Conservation (phyloP, 2,329 filamentous ascomycete genomes). For the Akanthomyces muscarius region DNA sequence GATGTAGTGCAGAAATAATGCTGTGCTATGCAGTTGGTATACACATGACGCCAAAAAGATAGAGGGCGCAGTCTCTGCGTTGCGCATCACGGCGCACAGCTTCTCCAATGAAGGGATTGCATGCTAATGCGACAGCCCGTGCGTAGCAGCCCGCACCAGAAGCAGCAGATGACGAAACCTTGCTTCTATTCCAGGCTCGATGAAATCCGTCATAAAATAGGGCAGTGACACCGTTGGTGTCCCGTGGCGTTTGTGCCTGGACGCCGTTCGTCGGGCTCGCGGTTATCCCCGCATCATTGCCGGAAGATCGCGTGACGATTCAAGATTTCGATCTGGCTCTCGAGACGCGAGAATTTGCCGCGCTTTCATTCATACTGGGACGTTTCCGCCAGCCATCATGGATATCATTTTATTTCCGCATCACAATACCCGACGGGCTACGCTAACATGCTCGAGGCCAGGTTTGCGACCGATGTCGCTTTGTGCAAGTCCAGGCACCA, state of each 20-base stretch:
- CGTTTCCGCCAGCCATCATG: background rate
- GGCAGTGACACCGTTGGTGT: background rate
- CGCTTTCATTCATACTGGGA: background rate
- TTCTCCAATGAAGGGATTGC: background rate
- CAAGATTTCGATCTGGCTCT: background rate
- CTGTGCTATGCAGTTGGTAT: background rate
- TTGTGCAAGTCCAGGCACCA: background rate
- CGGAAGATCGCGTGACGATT: background rate
- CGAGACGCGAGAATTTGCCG: background rate
- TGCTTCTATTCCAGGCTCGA: background rate
- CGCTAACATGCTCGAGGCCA: no score
- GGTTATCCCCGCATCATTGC: conserved; percentile 8
- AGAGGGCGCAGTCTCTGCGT: background rate
- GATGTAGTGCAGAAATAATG: background rate
- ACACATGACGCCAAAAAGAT: background rate
- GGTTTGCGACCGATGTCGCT: background rate
- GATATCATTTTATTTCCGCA: background rate
- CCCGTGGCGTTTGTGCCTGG: background rate
- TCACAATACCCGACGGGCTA: background rate
- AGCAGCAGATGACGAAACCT: background rate
- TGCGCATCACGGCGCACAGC: background rate
- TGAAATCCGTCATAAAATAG: no score
- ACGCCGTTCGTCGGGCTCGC: background rate
- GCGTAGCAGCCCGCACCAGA: no score
- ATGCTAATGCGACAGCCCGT: background rate